phyloP scores from a whole-genome alignment of 1,284 basidiomycete genomes.

The Trichosporon sp. region DNA sequence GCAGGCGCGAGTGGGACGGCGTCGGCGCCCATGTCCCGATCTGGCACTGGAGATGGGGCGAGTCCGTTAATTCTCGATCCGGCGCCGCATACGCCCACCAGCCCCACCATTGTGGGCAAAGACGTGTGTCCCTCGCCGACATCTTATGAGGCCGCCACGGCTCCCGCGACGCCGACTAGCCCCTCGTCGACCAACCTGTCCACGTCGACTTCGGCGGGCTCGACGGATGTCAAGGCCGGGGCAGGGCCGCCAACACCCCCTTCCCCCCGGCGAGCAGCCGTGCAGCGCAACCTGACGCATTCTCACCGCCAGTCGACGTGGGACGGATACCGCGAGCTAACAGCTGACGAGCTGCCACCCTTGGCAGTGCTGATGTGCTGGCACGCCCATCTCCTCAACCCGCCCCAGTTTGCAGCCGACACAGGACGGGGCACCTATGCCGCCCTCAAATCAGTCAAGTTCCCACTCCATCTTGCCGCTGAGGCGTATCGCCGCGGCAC shows the following conservation, averaged over 20 bases:
- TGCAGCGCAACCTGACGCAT: background rate
- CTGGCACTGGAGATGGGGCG: background rate
- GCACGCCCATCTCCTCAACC: conserved; percentile 39
- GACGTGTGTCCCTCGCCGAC: background rate
- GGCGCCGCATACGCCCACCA: background rate
- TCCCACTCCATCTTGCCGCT: conserved; percentile 17
- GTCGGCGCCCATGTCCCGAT: conserved; percentile 1
- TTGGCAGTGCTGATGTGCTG: conserved; percentile 34
- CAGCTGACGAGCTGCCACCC: conserved; percentile 20
- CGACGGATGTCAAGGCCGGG: too few species aligned
- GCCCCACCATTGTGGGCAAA: background rate
- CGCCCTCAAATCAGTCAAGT: conserved; percentile 14
- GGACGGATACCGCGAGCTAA: background rate
- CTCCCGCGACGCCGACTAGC: background rate
- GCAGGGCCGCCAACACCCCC: too few species aligned
- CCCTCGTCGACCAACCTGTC: too few species aligned
- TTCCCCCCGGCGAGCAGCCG: background rate
- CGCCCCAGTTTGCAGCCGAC: conserved; percentile 24
- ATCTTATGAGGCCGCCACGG: background rate
- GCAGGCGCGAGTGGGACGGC: background rate
- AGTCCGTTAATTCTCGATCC: background rate
- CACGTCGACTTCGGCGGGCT: too few species aligned
- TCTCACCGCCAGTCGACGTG: background rate
- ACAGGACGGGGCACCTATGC: conserved; percentile 14
- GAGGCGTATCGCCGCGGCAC: conserved; percentile 6